Percentiles rank a stretch among this genome's conserved stretches.
Evolutionary conservation across 768 basidiomycete species (phyloP).

Genomic region (Trametes gibbosa): DNA sequence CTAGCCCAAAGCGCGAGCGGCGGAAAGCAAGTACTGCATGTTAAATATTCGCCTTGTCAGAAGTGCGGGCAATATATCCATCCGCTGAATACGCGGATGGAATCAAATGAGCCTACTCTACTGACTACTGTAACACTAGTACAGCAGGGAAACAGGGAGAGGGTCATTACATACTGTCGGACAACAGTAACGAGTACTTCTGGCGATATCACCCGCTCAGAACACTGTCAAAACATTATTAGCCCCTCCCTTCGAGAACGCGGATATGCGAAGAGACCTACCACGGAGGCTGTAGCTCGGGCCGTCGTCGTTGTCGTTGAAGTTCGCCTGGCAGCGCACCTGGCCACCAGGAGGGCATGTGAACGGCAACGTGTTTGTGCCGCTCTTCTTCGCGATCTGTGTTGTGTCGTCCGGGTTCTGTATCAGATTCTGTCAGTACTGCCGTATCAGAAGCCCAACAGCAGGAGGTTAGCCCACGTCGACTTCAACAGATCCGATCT

Average conservation of each 20-base stretch:
- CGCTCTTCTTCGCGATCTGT: not conserved
- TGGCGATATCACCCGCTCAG: not conserved
- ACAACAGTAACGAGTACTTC: no score
- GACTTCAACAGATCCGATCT: conserved; percentile 7
- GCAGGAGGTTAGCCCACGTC: not conserved
- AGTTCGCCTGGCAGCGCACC: conserved; percentile 14
- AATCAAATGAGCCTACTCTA: no score
- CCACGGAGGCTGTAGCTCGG: conserved; percentile 14
- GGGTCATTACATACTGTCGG: no score
- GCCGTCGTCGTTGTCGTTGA: conserved; percentile 14
- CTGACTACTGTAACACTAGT: no score
- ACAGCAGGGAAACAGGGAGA: no score
- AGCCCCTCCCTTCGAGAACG: no score
- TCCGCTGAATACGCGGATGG: no score
- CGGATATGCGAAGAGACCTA: not conserved
- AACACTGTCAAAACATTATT: not conserved
- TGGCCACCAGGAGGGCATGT: conserved; percentile 6
- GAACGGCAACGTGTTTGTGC: conserved; percentile 8
- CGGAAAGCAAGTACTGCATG: no score
- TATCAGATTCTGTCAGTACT: not conserved
- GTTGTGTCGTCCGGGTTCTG: conserved; percentile 8
- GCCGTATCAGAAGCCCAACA: no score
- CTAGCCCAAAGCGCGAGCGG: no score
- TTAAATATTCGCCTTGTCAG: no score
- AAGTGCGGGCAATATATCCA: no score